These are phyloP conservation scores for Grifola frondosa DNA, from an alignment of 1,284 basidiomycete genomes.

Conservation along the genomic window DNA sequence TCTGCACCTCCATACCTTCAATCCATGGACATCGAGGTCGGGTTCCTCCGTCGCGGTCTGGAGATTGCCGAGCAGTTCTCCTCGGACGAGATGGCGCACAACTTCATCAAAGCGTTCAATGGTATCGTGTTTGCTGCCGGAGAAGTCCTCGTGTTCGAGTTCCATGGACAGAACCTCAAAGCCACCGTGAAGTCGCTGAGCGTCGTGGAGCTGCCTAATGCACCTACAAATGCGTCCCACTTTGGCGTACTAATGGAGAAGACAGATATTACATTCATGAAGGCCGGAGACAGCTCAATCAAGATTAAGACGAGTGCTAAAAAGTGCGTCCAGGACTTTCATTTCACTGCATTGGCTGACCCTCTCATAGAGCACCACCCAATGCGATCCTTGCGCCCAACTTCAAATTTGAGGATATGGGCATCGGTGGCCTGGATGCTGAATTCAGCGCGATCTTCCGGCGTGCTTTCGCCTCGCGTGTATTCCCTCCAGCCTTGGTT, in stretches of 20 bases:
- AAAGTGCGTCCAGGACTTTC: conserved; percentile 50
- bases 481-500: conserved; percentile 95
- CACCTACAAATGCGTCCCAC: conserved; percentile 43
- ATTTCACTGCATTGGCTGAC: not conserved
- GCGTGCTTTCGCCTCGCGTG: conserved; percentile 96
- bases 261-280: conserved; percentile 89
- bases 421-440: conserved; percentile 94
- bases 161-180: conserved; percentile 84
- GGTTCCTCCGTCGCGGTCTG: conserved; percentile 63
- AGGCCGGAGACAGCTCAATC: conserved; percentile 78
- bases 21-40: conserved; percentile 78
- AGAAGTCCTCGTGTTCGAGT: conserved; percentile 87
- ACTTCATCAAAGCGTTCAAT: conserved; percentile 68
- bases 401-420: conserved; percentile 99
- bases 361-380: conserved; percentile 65
- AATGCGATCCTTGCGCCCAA: conserved; percentile 97
- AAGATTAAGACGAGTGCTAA: conserved; percentile 93
- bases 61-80: conserved; percentile 77
- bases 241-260: conserved; percentile 87
- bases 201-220: conserved; percentile 67
- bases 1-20: conserved; percentile 71
- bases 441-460: conserved; percentile 98
- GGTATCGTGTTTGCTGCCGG: conserved; percentile 72
- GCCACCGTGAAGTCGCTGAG: conserved; percentile 69
- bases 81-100: conserved; percentile 80